Evolutionary conservation across 208 protist species (phyloP), one percentile per base, ranked within the genome.

Genomic region (Trypanosoma rangeli): DNA sequence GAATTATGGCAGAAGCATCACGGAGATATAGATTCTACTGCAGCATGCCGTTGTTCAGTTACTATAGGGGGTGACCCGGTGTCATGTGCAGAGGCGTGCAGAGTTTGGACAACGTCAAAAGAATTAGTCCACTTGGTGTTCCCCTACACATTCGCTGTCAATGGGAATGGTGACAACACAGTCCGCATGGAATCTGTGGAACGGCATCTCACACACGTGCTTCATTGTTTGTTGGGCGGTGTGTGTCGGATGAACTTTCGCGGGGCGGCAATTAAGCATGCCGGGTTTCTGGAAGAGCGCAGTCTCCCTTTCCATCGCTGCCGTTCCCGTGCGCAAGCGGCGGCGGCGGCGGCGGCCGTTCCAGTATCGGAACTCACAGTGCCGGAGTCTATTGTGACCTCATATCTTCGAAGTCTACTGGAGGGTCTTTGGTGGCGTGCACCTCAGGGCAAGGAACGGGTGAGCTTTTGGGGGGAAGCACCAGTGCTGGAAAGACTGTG

Each of bases 181-280:
- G 10, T 10, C 18, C 42, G 33, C 1, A 57, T 22, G 44, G 26
- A 31, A 15, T 56, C 50, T 24, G 49, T 72, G 0, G 50, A 62
- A 44, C 26, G 35, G 49, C 61, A 78, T 57, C 66, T 82, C 28
- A 60, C 31, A 16, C 58, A 74, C n/a, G 66, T 89, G 10, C 24
- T 92, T 7, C 68, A 81, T n/a, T 61, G 64, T 37, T 54, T 85
- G 7, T 26, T 89, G 33, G 31, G 48, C 64, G 87, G 57, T 84
- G 79, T 79, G 58, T 67, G 42, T 72, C 62, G 67, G 18, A 63
- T 87, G 48, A 84, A 92, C 58, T 64, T 87, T 50, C 81, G 86
- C 28, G 86, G 86, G 0, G 76, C 82, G 15, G 82, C 84, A 0
- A 68, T 92, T 55, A 76, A 75, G 29, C 84, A 92, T 60, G 49